Conservation (phyloP, 352 stramenopile genomes). For the Globisporangium takayamanum region DNA sequence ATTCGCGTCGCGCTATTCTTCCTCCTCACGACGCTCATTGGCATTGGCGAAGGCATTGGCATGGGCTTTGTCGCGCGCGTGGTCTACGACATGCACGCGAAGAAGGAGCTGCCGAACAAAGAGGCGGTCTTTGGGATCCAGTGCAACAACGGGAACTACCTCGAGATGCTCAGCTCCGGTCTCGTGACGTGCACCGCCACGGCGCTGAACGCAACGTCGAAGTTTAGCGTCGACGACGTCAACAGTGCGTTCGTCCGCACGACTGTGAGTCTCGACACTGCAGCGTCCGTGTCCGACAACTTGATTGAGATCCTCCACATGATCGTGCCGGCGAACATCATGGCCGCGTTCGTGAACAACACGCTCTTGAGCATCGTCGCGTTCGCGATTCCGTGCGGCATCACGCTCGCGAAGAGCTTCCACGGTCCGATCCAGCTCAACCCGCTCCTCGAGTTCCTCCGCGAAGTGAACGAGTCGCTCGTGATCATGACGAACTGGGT, state of each 20-base stretch:
- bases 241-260: slow-evolving; percentile 46
- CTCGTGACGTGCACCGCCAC: slow-evolving; percentile 53
- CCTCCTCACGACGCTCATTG: slow-evolving; percentile 36
- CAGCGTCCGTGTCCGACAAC: slow-evolving; percentile 51
- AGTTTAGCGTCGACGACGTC: slow-evolving; percentile 57
- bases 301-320: slow-evolving; percentile 51
- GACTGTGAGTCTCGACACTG: slow-evolving; percentile 29
- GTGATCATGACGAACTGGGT: slow-evolving; percentile 71
- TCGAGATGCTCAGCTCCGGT: slow-evolving; percentile 39
- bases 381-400: slow-evolving; percentile 59
- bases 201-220: slow-evolving; percentile 24
- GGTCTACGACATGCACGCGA: slow-evolving; percentile 27
- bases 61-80: slow-evolving; percentile 47
- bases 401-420: slow-evolving; percentile 62
- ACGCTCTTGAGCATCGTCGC: slow-evolving; percentile 62
- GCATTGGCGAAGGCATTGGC: slow-evolving; percentile 44
- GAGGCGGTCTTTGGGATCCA: slow-evolving; percentile 65
- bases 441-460: slow-evolving; percentile 71
- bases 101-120: slow-evolving; percentile 19
- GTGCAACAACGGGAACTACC: slow-evolving; percentile 64
- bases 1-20: slow-evolving; percentile 39
- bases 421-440: slow-evolving; percentile 64
- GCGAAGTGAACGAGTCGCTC: slow-evolving; percentile 74
- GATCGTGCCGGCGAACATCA: slow-evolving; percentile 71
- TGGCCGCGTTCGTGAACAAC: slow-evolving; percentile 57